Conservation (phyloP, 2,329 filamentous ascomycete genomes). For the Coniochaeta ligniaria region DNA sequence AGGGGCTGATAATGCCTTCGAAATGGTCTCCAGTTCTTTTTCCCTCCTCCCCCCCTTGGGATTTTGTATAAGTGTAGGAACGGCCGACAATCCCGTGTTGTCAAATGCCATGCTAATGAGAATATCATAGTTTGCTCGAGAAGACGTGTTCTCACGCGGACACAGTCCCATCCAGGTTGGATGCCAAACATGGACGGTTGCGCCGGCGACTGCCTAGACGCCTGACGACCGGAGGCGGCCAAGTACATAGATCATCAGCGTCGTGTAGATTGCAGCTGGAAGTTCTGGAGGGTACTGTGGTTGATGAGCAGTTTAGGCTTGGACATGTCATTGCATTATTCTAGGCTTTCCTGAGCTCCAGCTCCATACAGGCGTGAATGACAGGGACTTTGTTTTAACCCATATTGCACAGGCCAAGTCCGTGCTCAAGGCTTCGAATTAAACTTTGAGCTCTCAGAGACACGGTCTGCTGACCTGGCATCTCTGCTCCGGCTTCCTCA, state of each 20-base stretch:
- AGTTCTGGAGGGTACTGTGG: not conserved
- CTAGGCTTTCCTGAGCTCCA: not conserved
- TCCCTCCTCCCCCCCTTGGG: not conserved
- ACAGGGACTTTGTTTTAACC: no score
- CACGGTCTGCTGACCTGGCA: not conserved
- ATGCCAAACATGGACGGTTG: not conserved
- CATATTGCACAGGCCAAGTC: not conserved
- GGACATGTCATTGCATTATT: not conserved
- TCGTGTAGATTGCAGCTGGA: not conserved
- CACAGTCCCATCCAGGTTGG: not conserved
- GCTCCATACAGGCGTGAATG: not conserved
- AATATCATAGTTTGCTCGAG: not conserved
- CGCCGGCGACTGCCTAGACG: not conserved
- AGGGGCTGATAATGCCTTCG: not conserved
- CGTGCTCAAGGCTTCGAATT: slow-evolving; percentile 15
- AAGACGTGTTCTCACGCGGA: not conserved
- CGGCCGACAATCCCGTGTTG: not conserved
- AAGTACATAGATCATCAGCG: not conserved
- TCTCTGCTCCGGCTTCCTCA: slow-evolving; percentile 32
- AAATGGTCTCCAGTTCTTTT: not conserved
- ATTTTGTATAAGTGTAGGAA: not conserved
- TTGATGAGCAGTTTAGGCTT: not conserved
- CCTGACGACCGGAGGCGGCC: not conserved
- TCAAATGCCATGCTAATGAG: not conserved
- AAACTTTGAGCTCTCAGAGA: slow-evolving; percentile 19